Evolutionary conservation across 2,329 filamentous ascomycete species (phyloP), one percentile per base, ranked within the genome.

Genomic region (Paecilomyces fulvus): DNA sequence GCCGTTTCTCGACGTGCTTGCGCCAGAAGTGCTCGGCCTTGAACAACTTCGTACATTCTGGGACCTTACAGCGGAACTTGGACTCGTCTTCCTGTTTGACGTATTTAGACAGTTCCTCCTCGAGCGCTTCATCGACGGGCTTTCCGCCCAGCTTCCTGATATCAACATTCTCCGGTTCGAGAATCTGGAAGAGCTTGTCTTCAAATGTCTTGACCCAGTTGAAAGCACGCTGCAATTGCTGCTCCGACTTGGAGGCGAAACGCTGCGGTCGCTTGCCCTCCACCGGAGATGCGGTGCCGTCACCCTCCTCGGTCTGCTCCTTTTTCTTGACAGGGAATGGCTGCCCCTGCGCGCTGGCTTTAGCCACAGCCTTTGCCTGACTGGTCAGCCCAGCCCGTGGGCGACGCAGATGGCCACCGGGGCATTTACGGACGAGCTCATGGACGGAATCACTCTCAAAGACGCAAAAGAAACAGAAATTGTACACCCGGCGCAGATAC

Each of bases 131-230:
- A 3, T 96, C 90, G 0, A 90, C 77, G 1, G 88, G 83, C 69
- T 90, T 92, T 17, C 94, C 94, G 52, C 95, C 94, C 25, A 97
- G 82, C 75, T 96, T 97, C 70, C 86, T 86, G 48, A 97, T 79
- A 67, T 97, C 91, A 23, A 89, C 88, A 52, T 86, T 85, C 55
- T 94, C 89, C 0, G 94, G 94, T 63, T 97, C 92, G 12, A 99
- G 80, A 51, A 97, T 88, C 70, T 96, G 92, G 69, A 90, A 79
- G 53, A 99, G 82, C 76, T 99, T 99, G 68, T 99, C 94, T 70
- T 99, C 94, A 66, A 96, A 99, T 0, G 94, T 97, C 77, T 89
- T 95, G 58, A 99, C 95, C 94, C 95, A 99, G 68, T 97, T 99
- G 77, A 91, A 97, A 0, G 94, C 94, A 56, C 92, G 87, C 67